phyloP scores from a whole-genome alignment of 164 flowering plant species.

The Vitis rupestris region DNA sequence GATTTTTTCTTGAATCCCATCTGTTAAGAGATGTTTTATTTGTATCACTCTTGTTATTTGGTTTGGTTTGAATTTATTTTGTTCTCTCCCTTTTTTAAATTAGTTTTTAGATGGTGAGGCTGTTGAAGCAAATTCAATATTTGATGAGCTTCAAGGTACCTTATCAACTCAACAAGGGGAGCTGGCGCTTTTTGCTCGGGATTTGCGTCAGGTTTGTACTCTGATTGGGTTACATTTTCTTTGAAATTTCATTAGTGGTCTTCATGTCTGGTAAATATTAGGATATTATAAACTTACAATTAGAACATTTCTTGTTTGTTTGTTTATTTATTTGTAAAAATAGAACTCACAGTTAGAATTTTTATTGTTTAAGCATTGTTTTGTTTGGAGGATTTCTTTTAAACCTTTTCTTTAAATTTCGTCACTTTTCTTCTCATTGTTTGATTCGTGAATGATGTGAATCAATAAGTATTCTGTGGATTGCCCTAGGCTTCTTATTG shows the following conservation, averaged over 20 bases:
- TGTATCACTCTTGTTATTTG: background rate
- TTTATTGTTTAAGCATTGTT: too few relatives aligned
- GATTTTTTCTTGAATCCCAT: background rate
- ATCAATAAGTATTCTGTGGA: too few relatives aligned
- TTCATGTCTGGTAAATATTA: background rate
- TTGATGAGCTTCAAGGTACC: constrained; percentile 65
- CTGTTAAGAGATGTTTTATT: background rate
- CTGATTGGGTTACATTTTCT: background rate
- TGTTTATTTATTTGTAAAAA: background rate
- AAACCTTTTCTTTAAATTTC: too few relatives aligned
- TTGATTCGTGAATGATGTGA: too few relatives aligned
- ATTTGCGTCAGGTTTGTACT: constrained; percentile 74
- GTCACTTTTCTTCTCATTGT: too few relatives aligned
- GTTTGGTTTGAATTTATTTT: background rate
- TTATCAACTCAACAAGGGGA: constrained; percentile 79
- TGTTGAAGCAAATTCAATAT: constrained; percentile 51
- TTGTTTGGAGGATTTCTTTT: too few relatives aligned
- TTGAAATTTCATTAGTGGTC: background rate
- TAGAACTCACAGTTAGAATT: too few relatives aligned
- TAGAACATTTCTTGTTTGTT: background rate
- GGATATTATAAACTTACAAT: too few relatives aligned
- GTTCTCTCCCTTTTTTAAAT: background rate
- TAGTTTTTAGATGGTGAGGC: constrained; percentile 62
- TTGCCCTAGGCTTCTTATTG: too few relatives aligned
- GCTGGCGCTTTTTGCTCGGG: constrained; percentile 75